Base-by-base conservation (phyloP, 768 basidiomycete genomes). In the Megacollybia marginata region DNA sequence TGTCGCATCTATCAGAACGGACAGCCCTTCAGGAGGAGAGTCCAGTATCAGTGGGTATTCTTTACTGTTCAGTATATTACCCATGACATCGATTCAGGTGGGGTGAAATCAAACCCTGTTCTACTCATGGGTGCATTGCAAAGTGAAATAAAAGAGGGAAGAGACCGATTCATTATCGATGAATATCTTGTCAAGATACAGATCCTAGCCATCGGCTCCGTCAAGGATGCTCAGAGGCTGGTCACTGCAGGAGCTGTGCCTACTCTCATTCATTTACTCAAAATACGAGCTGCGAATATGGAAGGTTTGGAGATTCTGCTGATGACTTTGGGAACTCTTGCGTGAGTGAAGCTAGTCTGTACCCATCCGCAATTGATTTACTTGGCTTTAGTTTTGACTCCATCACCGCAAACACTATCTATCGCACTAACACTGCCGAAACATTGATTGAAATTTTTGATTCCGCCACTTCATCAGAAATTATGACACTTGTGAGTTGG, bases 321-420 rank as follows among this genome's bases (percentile, higher is more conserved):
- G 2, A 47, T 59, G 12, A 53, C 55, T 2, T 47, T 64, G 43
- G 62, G 60, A 5, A 48, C 55, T 43, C 54, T 64, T 28, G 50
- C 61, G 59, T 63, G 48, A 18, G 59, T 54, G 9, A 15, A 12
- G 18, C 46, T 31, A 19, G 16, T 20, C 9, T 44, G 9, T 20
- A n/a, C 9, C 3, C 19, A 20, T 11, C 34, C 16, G 16, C 23
- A 28, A 32, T 32, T 33, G 38, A 16, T 28, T 44, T 35, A 6
- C 3, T 33, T n/a, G 2, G 13, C 15, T 35, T 16, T 35, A 60
- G 59, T 4, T 51, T 57, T 46, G 61, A 62, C 32, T 52, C 61
- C 18, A 58, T 62, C 40, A 56, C 52, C 34, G 58, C 62, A 42
- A 62, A 64, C 48, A 59, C 57, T 31, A 60, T 62, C 18, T 59